Conservation (phyloP, 1,284 basidiomycete species). For the Stereum hirsutum region DNA sequence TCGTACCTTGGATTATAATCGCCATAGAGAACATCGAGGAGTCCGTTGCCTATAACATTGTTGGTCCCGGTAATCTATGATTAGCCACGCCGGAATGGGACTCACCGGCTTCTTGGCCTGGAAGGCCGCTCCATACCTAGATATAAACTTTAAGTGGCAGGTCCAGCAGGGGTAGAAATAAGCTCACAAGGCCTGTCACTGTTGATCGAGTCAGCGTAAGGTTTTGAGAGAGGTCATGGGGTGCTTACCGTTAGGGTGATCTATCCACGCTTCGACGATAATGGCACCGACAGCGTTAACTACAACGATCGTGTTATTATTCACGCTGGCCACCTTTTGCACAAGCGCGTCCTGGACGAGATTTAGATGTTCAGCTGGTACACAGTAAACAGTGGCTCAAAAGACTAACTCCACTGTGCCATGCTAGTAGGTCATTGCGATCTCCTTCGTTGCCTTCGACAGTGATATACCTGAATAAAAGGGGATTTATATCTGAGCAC, state of each 20-base stretch:
- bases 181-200: too few species aligned
- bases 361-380: neutral
- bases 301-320: constrained; percentile 67
- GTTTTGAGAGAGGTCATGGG: neutral
- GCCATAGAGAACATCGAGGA: constrained; percentile 56
- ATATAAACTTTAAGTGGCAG: too few species aligned
- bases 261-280: constrained; percentile 59
- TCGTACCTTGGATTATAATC: constrained; percentile 53
- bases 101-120: constrained; percentile 63
- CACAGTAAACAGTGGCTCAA: neutral
- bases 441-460: constrained; percentile 63
- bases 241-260: constrained; percentile 45
- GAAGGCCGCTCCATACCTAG: constrained; percentile 46
- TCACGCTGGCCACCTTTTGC: constrained; percentile 37
- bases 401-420: constrained; percentile 41
- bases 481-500: too few species aligned
- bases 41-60: constrained; percentile 41
- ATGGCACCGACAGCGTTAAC: constrained; percentile 69
- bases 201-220: neutral
- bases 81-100: neutral
- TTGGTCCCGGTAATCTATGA: neutral
- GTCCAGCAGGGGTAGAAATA: too few species aligned
- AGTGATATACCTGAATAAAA: too few species aligned
- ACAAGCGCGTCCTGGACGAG: constrained; percentile 42
- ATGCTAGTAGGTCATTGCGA: constrained; percentile 64